Conservation (phyloP, 106 monocot species). For the Apostasia ramifera region DNA sequence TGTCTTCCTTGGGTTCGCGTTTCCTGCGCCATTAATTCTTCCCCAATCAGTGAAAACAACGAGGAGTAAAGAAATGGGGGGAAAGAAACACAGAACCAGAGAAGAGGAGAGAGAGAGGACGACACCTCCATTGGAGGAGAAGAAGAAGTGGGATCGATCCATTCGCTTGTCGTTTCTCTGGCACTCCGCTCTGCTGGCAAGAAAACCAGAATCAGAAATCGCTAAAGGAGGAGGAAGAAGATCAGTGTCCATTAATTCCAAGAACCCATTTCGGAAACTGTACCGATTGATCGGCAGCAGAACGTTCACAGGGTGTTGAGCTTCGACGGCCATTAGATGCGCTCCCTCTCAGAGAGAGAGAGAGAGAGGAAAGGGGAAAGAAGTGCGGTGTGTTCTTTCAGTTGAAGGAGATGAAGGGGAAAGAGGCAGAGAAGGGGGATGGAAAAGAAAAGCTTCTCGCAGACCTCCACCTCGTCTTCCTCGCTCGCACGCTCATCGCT, state of each 20-base stretch:
- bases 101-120: neutral
- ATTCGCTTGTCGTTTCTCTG: slow-evolving; percentile 19
- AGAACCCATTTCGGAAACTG: neutral
- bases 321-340: slow-evolving; percentile 45
- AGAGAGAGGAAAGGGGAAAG: neutral
- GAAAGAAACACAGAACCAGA: neutral
- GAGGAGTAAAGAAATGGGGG: neutral
- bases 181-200: slow-evolving; percentile 9
- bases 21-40: neutral
- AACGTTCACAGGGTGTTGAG: slow-evolving; percentile 37
- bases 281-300: slow-evolving; percentile 27
- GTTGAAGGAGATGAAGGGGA: neutral
- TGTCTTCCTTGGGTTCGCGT: slow-evolving; percentile 27
- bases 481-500: slow-evolving; percentile 2
- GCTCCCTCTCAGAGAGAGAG: neutral
- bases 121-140: slow-evolving; percentile 22
- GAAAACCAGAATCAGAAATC: neutral
- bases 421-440: neutral
- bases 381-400: neutral
- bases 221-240: neutral
- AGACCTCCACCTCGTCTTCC: neutral
- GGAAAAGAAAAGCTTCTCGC: neutral
- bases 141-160: slow-evolving; percentile 12
- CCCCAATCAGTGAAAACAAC: neutral
- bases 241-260: too few species aligned